Percentiles rank a stretch among this genome's conserved stretches.
Conservation (phyloP, 2,329 filamentous ascomycete species). For the Grosmannia clavigera region DNA sequence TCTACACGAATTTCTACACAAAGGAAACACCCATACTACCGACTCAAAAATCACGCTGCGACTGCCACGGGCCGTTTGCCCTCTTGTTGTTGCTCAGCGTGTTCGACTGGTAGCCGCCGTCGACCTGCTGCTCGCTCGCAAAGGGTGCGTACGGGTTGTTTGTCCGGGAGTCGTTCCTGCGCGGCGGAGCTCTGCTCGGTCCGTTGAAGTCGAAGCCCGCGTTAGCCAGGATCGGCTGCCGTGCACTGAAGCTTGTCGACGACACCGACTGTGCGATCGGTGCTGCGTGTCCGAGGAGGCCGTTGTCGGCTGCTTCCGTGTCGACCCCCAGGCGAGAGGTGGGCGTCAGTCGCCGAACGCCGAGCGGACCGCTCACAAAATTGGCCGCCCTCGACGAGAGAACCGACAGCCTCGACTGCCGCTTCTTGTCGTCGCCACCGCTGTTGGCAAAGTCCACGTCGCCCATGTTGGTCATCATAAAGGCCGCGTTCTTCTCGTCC, state of each 20-base stretch:
- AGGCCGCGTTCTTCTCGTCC: neutral
- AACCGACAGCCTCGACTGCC: neutral
- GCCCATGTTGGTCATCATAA: neutral
- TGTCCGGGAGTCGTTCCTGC: neutral
- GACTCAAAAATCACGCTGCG: neutral
- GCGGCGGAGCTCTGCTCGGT: neutral
- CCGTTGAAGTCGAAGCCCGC: neutral
- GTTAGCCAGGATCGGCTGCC: neutral
- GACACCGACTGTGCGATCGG: neutral
- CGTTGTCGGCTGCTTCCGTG: too few species aligned
- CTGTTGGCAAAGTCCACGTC: neutral
- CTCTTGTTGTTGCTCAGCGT: too few species aligned
- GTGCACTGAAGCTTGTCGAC: neutral
- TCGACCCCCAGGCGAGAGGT: neutral
- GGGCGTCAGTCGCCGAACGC: neutral
- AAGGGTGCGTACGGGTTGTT: neutral
- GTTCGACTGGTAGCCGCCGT: neutral
- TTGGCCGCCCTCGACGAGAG: neutral
- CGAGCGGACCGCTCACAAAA: slow-evolving; percentile 2
- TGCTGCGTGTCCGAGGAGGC: neutral
- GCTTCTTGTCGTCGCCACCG: neutral
- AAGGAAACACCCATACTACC: neutral
- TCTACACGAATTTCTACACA: neutral
- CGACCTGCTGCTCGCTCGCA: neutral
- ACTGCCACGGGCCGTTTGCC: neutral